These are phyloP conservation scores for Colletotrichum paranaense DNA, from an alignment of 2,329 filamentous ascomycete species.

Conservation along the genomic window DNA sequence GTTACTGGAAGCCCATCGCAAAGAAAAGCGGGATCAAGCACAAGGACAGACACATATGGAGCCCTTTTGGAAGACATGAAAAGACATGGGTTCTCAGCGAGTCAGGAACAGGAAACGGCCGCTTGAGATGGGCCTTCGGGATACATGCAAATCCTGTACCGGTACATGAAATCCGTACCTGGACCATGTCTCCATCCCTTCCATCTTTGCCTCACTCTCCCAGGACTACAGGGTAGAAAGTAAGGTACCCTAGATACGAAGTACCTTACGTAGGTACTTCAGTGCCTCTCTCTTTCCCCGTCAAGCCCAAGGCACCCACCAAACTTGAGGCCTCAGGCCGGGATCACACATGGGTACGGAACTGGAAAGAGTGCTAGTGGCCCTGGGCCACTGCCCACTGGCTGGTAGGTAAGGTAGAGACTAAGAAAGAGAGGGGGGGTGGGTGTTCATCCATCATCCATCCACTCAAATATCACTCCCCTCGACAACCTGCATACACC, in stretches of 20 bases:
- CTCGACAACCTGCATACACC: neutral
- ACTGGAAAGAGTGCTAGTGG: neutral
- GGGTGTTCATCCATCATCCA: constrained; percentile 17
- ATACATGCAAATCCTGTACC: constrained; percentile 23
- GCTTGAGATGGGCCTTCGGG: constrained; percentile 29
- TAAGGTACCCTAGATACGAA: too few species aligned
- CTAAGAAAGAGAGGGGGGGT: neutral
- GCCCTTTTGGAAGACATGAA: constrained; percentile 14
- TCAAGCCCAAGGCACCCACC: neutral
- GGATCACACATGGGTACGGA: neutral
- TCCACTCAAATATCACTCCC: neutral
- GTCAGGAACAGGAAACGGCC: constrained; percentile 35
- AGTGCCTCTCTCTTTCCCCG: neutral
- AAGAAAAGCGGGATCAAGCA: constrained; percentile 34
- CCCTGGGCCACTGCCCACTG: too few species aligned
- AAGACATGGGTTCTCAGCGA: constrained; percentile 29
- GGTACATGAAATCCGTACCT: constrained; percentile 26
- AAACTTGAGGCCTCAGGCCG: neutral
- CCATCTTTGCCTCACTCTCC: neutral
- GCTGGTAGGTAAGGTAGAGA: too few species aligned
- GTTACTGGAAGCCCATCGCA: constrained; percentile 29
- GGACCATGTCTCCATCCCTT: neutral
- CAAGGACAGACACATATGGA: constrained; percentile 14
- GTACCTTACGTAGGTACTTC: too few species aligned
- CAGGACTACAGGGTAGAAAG: neutral